Percentiles rank a stretch among this genome's conserved stretches.
These are phyloP conservation scores for Komagataea norvegica DNA, from an alignment of 1,139 yeast genomes.

Conservation along the genomic window DNA sequence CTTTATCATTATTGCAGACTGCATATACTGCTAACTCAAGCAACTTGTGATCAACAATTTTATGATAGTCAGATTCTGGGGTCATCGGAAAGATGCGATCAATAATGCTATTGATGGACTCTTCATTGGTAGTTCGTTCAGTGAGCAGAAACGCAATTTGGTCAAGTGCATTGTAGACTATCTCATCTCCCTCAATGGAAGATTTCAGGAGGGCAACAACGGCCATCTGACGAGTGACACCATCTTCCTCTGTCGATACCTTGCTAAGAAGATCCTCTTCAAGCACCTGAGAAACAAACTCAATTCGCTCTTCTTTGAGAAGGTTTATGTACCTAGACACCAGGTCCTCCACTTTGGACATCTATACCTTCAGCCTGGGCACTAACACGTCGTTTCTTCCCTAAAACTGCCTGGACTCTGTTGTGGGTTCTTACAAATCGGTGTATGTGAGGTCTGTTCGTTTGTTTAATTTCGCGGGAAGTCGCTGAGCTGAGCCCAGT, in stretches of 20 bases:
- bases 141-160: neutral
- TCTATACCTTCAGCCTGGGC: neutral
- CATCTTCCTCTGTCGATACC: conserved; percentile 1
- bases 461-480: too few species aligned
- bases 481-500: too few species aligned
- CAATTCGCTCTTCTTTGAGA: conserved; percentile 2
- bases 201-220: neutral
- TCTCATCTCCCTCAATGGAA: neutral
- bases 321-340: conserved; percentile 1
- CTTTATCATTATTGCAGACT: neutral
- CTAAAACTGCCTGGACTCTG: too few species aligned
- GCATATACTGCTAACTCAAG: conserved; percentile 1
- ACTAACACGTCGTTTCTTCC: too few species aligned
- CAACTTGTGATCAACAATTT: neutral
- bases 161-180: neutral
- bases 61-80: neutral
- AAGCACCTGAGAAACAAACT: neutral
- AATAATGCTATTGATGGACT: neutral
- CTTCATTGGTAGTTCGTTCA: neutral
- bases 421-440: too few species aligned
- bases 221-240: conserved; percentile 1
- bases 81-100: conserved; percentile 5
- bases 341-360: neutral
- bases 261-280: neutral
- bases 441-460: too few species aligned